A percentile compares a stretch with the other conserved stretches of the same genome.
Conservation (phyloP, 73 alveolate genomes). For the Diophrys appendiculata region DNA sequence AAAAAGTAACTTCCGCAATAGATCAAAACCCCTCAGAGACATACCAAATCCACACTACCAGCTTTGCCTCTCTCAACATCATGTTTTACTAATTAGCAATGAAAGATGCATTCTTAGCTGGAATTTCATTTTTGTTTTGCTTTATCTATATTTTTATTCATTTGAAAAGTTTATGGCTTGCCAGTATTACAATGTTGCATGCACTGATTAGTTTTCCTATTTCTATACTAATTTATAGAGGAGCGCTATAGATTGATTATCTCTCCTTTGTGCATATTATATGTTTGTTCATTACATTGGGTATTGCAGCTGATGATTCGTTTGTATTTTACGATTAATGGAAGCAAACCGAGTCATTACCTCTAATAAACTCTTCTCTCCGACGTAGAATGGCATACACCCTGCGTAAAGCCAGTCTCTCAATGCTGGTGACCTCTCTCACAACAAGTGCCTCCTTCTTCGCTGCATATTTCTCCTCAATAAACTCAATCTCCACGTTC, state of each 20-base stretch:
- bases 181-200: neutral
- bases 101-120: neutral
- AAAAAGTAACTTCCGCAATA: neutral
- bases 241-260: neutral
- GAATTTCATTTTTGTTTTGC: neutral
- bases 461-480: slow-evolving; percentile 9
- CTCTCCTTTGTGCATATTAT: neutral
- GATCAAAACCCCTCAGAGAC: neutral
- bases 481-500: slow-evolving; percentile 44
- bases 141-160: neutral
- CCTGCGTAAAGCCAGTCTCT: neutral
- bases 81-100: neutral
- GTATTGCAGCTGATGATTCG: slow-evolving; percentile 56
- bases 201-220: neutral
- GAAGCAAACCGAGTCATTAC: slow-evolving; percentile 1
- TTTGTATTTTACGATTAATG: slow-evolving; percentile 52
- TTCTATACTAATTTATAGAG: neutral
- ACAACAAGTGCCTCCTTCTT: slow-evolving; percentile 19
- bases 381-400: slow-evolving; percentile 9
- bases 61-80: too few species aligned
- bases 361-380: neutral
- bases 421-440: slow-evolving; percentile 12
- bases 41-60: too few species aligned
- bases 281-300: slow-evolving; percentile 30
- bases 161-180: neutral